Evolutionary conservation across 2,329 filamentous ascomycete genomes (phyloP), one percentile per base, ranked within the genome.

Genomic region (Apiospora pterosperma): DNA sequence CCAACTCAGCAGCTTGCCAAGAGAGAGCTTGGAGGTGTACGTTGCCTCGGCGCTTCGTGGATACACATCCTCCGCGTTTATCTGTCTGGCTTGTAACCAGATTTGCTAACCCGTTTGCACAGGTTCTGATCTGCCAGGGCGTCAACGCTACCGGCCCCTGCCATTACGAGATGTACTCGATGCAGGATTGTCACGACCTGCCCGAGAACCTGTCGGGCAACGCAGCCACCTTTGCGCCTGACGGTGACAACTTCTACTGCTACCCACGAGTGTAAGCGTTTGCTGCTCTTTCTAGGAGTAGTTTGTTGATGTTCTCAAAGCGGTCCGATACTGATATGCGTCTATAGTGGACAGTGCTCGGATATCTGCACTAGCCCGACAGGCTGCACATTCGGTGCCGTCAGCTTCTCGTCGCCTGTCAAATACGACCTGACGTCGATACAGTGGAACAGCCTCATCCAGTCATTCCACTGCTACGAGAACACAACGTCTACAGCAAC

Each of bases 91-190:
- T 59, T 42, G 63, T 39, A 59, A 58, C 14, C 4, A 25, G n/a
- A 23, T 34, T 55, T 55, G 48, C 48, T 55, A 34, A 55, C n/a
- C n/a, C 48, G 16, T 2, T 34, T n/a, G 6, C 48, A 7, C 64
- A 85, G 83, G 66, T 85, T 67, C 77, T 84, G 65, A 74, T 85
- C 62, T 86, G 84, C 76, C 82, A 77, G 34, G 83, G 83, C 31
- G 76, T 78, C 71, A 81, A 85, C 70, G 79, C 79, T 23, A 84
- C 83, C 2, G 83, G 82, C 38, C 68, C 70, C 11, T 86, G 84
- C 75, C 68, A 72, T 59, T 75, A 85, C 69, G 65, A 75, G 25
- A 77, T 80, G 55, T 83, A 82, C 71, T 60, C 77, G 14, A 70
- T 85, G 58, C 62, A 77, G 5, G 75, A 75, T 55, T 86, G 84